Evolutionary conservation across 2,329 filamentous ascomycete species (phyloP).

Genomic region (Aspergillus japonicus): DNA sequence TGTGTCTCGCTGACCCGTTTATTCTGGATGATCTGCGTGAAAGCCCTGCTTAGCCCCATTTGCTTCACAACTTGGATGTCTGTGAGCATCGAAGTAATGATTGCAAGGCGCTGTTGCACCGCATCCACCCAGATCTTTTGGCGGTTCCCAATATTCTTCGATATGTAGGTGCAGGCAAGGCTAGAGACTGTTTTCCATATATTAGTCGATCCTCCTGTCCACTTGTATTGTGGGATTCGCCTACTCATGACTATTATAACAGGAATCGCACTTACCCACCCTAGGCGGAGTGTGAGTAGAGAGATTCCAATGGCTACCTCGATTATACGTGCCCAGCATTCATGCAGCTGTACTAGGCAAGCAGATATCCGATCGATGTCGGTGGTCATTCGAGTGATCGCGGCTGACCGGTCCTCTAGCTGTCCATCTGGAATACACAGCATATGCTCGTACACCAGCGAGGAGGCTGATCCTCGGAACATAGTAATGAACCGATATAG

Average conservation of each 20-base stretch:
- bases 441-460: not conserved
- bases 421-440: not conserved
- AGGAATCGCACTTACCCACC: not conserved
- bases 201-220: not conserved
- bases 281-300: not conserved
- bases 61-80: constrained; percentile 45
- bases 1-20: constrained; percentile 12
- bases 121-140: constrained; percentile 43
- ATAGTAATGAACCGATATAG: not conserved
- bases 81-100: constrained; percentile 39
- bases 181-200: not conserved
- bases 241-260: not conserved
- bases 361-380: not conserved
- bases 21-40: constrained; percentile 11
- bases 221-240: too few relatives aligned
- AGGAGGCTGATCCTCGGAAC: not conserved
- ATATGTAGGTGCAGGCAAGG: constrained; percentile 4
- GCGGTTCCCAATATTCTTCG: constrained; percentile 9
- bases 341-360: not conserved
- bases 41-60: constrained; percentile 33
- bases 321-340: not conserved
- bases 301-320: not conserved
- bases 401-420: not conserved
- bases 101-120: constrained; percentile 42
- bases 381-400: not conserved